These are phyloP conservation scores for Phialophora chinensis DNA, from an alignment of 2,329 filamentous ascomycete genomes.

Conservation along the genomic window DNA sequence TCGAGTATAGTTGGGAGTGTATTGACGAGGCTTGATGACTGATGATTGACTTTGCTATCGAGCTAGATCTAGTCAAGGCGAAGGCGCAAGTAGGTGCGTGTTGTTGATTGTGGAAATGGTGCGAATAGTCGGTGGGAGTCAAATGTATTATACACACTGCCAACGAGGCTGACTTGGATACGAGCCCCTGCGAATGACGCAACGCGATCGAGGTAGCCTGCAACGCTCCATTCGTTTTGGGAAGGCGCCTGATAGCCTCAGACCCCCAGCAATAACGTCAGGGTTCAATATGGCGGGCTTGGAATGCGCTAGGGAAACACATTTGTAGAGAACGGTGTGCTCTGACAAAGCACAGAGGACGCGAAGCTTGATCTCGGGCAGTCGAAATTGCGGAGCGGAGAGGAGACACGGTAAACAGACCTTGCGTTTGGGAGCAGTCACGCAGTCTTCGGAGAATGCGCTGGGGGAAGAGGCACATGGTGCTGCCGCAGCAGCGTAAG, in stretches of 20 bases:
- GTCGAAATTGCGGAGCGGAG: neutral
- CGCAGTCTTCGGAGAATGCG: neutral
- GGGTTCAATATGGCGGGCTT: neutral
- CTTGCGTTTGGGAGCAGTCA: neutral
- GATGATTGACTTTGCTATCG: neutral
- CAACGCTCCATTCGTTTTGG: neutral
- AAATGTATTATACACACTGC: neutral
- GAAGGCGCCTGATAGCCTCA: neutral
- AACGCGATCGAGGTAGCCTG: neutral
- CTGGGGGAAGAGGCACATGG: neutral
- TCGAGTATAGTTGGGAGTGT: neutral
- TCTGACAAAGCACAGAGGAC: conserved; percentile 2
- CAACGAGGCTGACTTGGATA: neutral
- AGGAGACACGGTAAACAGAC: neutral
- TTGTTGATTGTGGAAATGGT: neutral
- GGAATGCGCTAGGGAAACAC: neutral
- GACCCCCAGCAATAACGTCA: neutral
- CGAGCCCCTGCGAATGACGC: neutral
- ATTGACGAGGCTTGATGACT: neutral
- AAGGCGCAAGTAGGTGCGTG: neutral
- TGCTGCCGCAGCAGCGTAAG: neutral
- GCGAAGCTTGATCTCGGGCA: neutral
- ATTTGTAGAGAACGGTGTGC: neutral
- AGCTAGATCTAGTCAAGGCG: neutral
- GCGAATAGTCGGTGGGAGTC: neutral